A percentile compares a stretch with the other conserved stretches of the same genome.
Evolutionary conservation across 108 stramenopile species (phyloP).

Genomic region (Nitzschia sp.): DNA sequence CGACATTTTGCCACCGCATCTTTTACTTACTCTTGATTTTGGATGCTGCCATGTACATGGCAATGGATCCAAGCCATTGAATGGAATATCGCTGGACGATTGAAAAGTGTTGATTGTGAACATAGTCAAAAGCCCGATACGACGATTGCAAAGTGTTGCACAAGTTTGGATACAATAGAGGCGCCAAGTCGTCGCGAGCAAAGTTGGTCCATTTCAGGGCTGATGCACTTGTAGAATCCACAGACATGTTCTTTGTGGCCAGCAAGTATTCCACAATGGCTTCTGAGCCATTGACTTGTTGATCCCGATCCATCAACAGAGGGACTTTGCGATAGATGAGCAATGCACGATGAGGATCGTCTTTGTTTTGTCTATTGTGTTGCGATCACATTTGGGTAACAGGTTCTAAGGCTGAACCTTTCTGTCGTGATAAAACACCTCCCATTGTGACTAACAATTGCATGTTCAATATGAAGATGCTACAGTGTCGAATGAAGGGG

Average conservation of each 20-base stretch:
- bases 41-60: conserved; percentile 91
- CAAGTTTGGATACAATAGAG: conserved; percentile 88
- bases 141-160: conserved; percentile 76
- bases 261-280: conserved; percentile 20
- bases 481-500: no score
- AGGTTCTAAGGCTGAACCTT: no score
- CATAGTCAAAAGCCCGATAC: conserved; percentile 82
- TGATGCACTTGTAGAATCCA: conserved; percentile 13
- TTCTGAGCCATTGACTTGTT: conserved; percentile 41
- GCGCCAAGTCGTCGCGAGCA: conserved; percentile 78
- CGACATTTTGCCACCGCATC: no score
- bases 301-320: conserved; percentile 49
- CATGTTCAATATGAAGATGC: no score
- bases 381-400: no score
- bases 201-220: conserved; percentile 70
- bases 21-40: conserved; percentile 81
- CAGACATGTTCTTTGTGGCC: neutral
- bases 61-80: conserved; percentile 70
- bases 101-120: conserved; percentile 59
- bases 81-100: conserved; percentile 63
- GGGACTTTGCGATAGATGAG: conserved; percentile 92
- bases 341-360: no score
- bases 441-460: no score
- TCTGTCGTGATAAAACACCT: no score
- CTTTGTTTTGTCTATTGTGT: no score